Percentiles rank a stretch among this genome's conserved stretches.
Conservation (phyloP, 106 monocot genomes). For the Platanthera zijinensis region DNA sequence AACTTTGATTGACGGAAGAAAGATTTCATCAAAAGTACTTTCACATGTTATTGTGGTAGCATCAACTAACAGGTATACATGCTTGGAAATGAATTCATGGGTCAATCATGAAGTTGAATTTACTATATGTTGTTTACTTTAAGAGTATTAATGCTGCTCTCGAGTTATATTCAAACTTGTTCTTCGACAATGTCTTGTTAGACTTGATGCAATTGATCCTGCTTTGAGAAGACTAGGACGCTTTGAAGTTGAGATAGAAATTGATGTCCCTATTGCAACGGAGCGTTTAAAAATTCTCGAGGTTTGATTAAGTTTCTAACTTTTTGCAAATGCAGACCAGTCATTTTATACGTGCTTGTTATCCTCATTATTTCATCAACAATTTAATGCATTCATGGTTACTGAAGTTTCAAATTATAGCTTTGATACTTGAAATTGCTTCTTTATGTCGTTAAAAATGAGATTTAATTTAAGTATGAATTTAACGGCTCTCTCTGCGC, state of each 20-base stretch:
- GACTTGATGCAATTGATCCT: slow-evolving; percentile 60
- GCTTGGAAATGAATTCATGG: neutral
- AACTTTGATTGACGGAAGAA: slow-evolving; percentile 86
- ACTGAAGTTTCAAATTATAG: too few relatives aligned
- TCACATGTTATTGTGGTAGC: slow-evolving; percentile 15
- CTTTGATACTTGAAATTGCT: too few relatives aligned
- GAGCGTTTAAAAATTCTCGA: slow-evolving; percentile 77
- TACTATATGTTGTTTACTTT: neutral
- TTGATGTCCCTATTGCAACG: slow-evolving; percentile 61
- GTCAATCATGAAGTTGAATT: neutral
- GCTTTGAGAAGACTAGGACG: slow-evolving; percentile 81
- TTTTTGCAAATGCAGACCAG: neutral
- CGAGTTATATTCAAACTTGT: neutral
- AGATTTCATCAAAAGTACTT: slow-evolving; percentile 25
- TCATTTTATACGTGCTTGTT: neutral
- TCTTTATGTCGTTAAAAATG: neutral
- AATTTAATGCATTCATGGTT: neutral
- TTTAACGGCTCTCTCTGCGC: neutral
- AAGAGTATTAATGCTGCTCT: neutral
- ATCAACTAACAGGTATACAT: slow-evolving; percentile 51
- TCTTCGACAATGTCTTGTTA: slow-evolving; percentile 2
- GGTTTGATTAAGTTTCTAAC: slow-evolving; percentile 23
- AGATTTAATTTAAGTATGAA: neutral
- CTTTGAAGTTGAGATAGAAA: slow-evolving; percentile 89
- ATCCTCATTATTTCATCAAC: neutral